These are phyloP conservation scores for Hydnum rufescens DNA, from an alignment of 768 basidiomycete species.

Conservation along the genomic window DNA sequence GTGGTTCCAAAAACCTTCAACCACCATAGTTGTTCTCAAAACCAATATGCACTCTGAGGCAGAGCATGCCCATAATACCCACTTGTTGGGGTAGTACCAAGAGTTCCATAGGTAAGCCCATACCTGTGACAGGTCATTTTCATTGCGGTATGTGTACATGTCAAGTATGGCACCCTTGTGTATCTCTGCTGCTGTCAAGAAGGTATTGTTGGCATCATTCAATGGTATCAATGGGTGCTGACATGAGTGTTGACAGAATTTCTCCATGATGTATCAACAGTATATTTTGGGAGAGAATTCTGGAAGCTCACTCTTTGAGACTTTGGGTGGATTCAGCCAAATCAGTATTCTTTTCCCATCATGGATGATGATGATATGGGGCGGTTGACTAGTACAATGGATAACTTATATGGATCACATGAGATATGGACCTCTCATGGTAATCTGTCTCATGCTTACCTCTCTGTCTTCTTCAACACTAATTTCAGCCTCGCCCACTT, in stretches of 20 bases:
- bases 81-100: background rate
- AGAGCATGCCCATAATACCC: background rate
- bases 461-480: background rate
- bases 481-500: background rate
- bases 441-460: background rate
- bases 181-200: no score
- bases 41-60: background rate
- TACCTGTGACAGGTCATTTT: background rate
- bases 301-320: no score
- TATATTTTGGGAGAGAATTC: no score
- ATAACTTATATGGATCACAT: background rate
- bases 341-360: no score
- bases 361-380: no score
- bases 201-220: no score
- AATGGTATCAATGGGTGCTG: no score
- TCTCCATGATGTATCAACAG: no score
- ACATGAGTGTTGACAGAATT: no score
- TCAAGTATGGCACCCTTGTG: background rate
- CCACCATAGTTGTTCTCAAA: background rate
- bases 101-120: background rate
- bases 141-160: background rate
- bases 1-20: background rate
- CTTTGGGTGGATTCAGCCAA: no score
- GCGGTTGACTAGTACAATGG: background rate
- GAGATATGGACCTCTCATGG: background rate